phyloP scores from a whole-genome alignment of 1,139 yeast genomes.

The Zygoascus meyerae region DNA sequence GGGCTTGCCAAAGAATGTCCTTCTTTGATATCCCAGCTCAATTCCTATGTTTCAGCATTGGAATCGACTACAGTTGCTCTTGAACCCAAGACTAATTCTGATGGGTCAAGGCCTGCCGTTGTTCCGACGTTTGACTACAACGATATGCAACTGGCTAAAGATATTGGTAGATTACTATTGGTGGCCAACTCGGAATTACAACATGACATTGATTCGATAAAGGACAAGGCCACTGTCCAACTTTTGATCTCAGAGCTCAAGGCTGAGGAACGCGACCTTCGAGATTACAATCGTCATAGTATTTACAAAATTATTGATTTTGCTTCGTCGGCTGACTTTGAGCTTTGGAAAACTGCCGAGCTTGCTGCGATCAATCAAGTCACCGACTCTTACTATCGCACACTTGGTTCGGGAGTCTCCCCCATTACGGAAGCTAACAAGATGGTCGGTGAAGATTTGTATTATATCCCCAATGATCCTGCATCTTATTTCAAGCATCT shows the following conservation, averaged over 20 bases:
- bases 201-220: conserved; percentile 25
- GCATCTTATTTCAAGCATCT: conserved; percentile 39
- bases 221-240: conserved; percentile 42
- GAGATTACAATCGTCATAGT: conserved; percentile 41
- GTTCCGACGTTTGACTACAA: conserved; percentile 26
- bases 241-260: conserved; percentile 44
- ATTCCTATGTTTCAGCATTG: conserved; percentile 26
- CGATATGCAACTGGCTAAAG: conserved; percentile 27
- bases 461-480: conserved; percentile 30
- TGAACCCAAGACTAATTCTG: conserved; percentile 17
- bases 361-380: conserved; percentile 37
- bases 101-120: conserved; percentile 3
- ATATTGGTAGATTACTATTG: conserved; percentile 22
- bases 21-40: conserved; percentile 29
- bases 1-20: conserved; percentile 24
- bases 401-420: conserved; percentile 2
- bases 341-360: conserved; percentile 51
- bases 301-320: conserved; percentile 40
- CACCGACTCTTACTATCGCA: conserved; percentile 19
- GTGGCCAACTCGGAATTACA: conserved; percentile 26
- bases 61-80: conserved; percentile 35
- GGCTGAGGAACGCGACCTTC: conserved; percentile 38
- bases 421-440: conserved; percentile 9
- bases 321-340: conserved; percentile 37
- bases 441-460: conserved; percentile 11